Evolutionary conservation across 192 early-diverging fungal species (phyloP).

Genomic region (Umbelopsis vinacea): DNA sequence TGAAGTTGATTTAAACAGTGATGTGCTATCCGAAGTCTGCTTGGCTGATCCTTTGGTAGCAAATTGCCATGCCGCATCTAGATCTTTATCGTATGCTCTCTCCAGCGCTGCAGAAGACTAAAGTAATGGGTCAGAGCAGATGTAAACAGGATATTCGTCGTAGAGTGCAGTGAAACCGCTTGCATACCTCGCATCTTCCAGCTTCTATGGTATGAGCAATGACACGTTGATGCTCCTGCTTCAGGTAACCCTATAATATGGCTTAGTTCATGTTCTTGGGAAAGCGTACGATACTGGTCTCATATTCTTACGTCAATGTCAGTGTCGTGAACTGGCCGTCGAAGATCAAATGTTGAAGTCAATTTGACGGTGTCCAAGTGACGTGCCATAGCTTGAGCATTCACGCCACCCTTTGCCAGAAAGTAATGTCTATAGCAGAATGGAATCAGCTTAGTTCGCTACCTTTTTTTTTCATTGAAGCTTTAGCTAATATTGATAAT

Average conservation of each 20-base stretch:
- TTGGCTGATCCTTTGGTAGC: slow-evolving; percentile 5
- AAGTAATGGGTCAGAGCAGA: not conserved
- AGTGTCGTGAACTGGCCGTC: slow-evolving; percentile 76
- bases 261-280: not conserved
- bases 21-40: not conserved
- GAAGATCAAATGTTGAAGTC: slow-evolving; percentile 72
- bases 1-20: slow-evolving; percentile 1
- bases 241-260: not conserved
- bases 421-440: slow-evolving; percentile 61
- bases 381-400: slow-evolving; percentile 70
- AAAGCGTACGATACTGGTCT: not conserved
- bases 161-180: not conserved
- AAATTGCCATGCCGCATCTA: not conserved
- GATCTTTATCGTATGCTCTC: slow-evolving; percentile 1
- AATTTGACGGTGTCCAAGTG: slow-evolving; percentile 69
- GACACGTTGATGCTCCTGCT: slow-evolving; percentile 8
- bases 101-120: slow-evolving; percentile 12
- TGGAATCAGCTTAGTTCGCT: not conserved
- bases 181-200: slow-evolving; percentile 10
- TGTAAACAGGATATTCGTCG: not conserved
- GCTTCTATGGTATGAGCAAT: slow-evolving; percentile 7
- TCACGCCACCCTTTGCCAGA: slow-evolving; percentile 78
- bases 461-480: not conserved
- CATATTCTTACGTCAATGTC: slow-evolving; percentile 66
- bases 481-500: not conserved